Evolutionary conservation across 2,329 filamentous ascomycete species (phyloP).

Genomic region (Cladosporium halotolerans): DNA sequence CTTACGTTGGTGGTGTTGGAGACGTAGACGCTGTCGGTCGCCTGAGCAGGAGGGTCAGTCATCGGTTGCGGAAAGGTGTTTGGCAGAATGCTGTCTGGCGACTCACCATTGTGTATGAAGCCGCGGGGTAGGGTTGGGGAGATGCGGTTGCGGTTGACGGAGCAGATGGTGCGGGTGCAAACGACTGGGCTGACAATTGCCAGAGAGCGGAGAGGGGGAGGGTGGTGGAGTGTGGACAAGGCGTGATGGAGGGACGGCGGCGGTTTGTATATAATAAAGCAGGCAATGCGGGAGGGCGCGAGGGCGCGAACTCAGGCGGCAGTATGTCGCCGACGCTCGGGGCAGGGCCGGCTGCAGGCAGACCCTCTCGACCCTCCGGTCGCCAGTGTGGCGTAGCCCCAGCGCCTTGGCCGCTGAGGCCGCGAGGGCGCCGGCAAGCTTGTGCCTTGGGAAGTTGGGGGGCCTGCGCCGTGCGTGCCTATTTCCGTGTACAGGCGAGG

Average conservation of each 20-base stretch:
- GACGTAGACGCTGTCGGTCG: slow-evolving; percentile 31
- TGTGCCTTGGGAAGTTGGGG: too few species aligned
- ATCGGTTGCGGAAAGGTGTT: neutral
- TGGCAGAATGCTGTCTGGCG: neutral
- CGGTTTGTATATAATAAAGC: too few species aligned
- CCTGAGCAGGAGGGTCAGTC: neutral
- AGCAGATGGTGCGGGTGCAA: neutral
- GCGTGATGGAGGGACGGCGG: neutral
- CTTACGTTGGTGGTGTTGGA: slow-evolving; percentile 46
- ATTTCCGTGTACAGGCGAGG: too few species aligned
- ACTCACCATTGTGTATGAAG: slow-evolving; percentile 18
- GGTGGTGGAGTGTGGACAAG: neutral
- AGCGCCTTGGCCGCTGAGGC: too few species aligned
- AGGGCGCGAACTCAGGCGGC: too few species aligned
- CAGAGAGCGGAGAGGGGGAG: neutral
- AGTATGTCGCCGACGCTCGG: too few species aligned
- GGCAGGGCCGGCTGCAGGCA: too few species aligned
- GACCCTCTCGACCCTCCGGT: too few species aligned
- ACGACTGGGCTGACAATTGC: slow-evolving; percentile 2
- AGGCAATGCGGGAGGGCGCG: too few species aligned
- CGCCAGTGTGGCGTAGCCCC: too few species aligned
- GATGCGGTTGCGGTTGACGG: neutral
- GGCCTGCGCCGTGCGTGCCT: too few species aligned
- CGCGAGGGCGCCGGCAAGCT: too few species aligned
- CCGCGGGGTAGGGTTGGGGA: slow-evolving; percentile 10